These are phyloP conservation scores for Vitis riparia DNA, from an alignment of 164 flowering plant genomes.

Conservation along the genomic window DNA sequence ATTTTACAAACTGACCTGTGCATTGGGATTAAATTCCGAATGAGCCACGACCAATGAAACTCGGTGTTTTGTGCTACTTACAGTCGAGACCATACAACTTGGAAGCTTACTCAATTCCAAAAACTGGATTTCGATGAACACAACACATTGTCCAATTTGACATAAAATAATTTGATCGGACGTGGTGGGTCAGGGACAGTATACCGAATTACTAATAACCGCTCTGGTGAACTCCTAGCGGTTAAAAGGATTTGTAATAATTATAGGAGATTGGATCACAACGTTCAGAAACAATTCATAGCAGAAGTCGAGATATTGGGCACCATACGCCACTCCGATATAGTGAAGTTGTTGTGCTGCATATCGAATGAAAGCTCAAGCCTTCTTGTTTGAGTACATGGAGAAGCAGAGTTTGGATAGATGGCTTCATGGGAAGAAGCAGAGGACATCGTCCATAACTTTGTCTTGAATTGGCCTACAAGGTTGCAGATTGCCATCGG, in stretches of 20 bases:
- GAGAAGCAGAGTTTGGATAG: conserved; percentile 69
- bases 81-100: conserved; percentile 28
- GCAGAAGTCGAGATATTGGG: conserved; percentile 78
- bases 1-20: too few relatives aligned
- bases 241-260: conserved; percentile 71
- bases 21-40: too few relatives aligned
- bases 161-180: conserved; percentile 63
- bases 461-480: conserved; percentile 65
- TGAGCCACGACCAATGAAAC: too few relatives aligned
- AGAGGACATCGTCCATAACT: conserved; percentile 11
- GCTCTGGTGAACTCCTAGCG: conserved; percentile 53
- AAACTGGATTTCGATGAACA: conserved; percentile 58
- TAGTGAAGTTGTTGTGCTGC: conserved; percentile 82
- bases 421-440: conserved; percentile 66
- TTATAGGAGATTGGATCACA: conserved; percentile 30
- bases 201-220: conserved; percentile 38
- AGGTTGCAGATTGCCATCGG: conserved; percentile 73
- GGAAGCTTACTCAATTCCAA: conserved; percentile 82
- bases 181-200: conserved; percentile 87
- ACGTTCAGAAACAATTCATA: conserved; percentile 56
- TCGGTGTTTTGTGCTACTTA: not conserved
- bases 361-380: conserved; percentile 62
- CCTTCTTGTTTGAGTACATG: conserved; percentile 86
- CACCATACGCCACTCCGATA: conserved; percentile 66
- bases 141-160: conserved; percentile 47